These are phyloP conservation scores for Nepenthes mirabilis DNA, from an alignment of 148 eudicot species.

Conservation along the genomic window DNA sequence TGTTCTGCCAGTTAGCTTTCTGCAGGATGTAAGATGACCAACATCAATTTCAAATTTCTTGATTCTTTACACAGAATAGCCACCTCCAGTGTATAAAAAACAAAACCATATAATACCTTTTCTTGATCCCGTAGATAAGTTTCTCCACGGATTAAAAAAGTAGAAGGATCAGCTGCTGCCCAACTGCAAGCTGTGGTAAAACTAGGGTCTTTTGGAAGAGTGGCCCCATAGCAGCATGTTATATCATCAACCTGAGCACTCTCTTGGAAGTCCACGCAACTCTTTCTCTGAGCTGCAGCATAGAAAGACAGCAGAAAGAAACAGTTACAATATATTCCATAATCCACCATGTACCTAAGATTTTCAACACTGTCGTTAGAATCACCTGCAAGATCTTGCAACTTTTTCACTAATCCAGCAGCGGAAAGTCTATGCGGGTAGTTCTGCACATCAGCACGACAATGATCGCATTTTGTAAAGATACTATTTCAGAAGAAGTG, in stretches of 20 bases:
- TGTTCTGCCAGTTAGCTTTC: too few relatives aligned
- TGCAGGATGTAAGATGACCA: too few relatives aligned
- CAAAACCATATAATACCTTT: constrained; percentile 27
- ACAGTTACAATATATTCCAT: background rate
- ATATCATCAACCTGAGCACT: constrained; percentile 25
- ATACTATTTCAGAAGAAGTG: too few relatives aligned
- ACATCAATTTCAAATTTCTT: too few relatives aligned
- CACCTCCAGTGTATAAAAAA: background rate
- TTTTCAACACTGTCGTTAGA: background rate
- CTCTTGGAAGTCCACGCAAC: constrained; percentile 31
- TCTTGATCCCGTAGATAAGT: constrained; percentile 34
- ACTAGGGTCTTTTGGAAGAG: constrained; percentile 42
- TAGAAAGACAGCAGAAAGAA: background rate
- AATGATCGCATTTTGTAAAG: background rate
- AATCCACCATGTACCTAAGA: background rate
- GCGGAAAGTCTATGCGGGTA: constrained; percentile 35
- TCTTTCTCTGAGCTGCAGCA: constrained; percentile 43
- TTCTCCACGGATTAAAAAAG: constrained; percentile 50
- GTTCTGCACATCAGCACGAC: constrained; percentile 20
- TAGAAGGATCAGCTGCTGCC: constrained; percentile 46
- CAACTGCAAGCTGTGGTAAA: constrained; percentile 43
- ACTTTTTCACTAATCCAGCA: constrained; percentile 38
- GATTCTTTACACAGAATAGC: too few relatives aligned
- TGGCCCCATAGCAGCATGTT: constrained; percentile 30
- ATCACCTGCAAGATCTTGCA: constrained; percentile 50